A percentile compares a stretch with the other conserved stretches of the same genome.
These are phyloP conservation scores for Saccharomycopsis crataegensis DNA, from an alignment of 1,139 yeast species.

Conservation along the genomic window DNA sequence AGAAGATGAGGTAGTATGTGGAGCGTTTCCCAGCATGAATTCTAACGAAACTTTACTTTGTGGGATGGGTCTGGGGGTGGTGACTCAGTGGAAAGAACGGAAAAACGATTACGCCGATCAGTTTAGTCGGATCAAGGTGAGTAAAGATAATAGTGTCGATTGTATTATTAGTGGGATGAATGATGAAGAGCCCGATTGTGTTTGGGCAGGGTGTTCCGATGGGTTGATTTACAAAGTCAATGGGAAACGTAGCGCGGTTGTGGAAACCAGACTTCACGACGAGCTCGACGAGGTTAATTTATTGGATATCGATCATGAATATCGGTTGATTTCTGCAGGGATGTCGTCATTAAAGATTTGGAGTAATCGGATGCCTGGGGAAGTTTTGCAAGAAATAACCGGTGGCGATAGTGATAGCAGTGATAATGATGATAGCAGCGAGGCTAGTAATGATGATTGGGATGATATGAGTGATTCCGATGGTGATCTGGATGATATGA, in stretches of 20 bases:
- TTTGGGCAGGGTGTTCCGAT: constrained; percentile 82
- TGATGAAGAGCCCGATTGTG: constrained; percentile 49
- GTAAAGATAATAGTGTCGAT: constrained; percentile 71
- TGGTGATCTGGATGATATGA: background rate
- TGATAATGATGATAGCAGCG: constrained; percentile 5
- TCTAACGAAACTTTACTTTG: constrained; percentile 61
- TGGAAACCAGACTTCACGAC: constrained; percentile 63
- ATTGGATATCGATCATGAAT: constrained; percentile 73
- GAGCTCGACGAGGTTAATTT: constrained; percentile 55
- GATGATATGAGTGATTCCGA: constrained; percentile 24
- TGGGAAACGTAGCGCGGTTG: constrained; percentile 53
- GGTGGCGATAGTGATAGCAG: constrained; percentile 22
- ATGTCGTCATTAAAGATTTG: constrained; percentile 77
- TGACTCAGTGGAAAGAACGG: constrained; percentile 80
- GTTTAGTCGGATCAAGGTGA: constrained; percentile 65
- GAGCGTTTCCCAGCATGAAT: constrained; percentile 60
- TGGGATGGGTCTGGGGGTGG: constrained; percentile 89
- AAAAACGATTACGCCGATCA: constrained; percentile 69
- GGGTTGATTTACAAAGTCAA: constrained; percentile 71
- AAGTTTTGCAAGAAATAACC: constrained; percentile 25
- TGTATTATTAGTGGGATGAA: constrained; percentile 70
- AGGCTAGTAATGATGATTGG: constrained; percentile 13
- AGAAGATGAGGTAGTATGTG: constrained; percentile 81
- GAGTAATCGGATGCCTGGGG: constrained; percentile 35
- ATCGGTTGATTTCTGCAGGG: constrained; percentile 72